Conservation (phyloP, 345 rosid genomes). For the Trapa incisa region DNA sequence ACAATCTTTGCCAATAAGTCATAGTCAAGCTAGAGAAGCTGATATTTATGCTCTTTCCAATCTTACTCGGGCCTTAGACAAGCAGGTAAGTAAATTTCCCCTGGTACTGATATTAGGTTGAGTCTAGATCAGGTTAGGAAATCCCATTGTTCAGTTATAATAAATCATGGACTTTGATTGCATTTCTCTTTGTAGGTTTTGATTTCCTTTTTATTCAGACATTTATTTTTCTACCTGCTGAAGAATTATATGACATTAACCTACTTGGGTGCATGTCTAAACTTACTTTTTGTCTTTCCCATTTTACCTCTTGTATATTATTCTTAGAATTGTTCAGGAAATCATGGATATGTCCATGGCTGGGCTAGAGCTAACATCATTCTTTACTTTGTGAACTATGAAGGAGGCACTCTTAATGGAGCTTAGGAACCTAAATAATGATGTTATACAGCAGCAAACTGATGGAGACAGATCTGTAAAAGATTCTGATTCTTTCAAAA, state of each 20-base stretch:
- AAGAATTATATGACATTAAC: background rate
- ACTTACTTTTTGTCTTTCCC: no score
- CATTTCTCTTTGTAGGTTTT: background rate
- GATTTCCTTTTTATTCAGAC: background rate
- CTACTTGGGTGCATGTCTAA: background rate
- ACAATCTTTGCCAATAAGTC: conserved; percentile 19
- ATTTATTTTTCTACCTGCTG: background rate
- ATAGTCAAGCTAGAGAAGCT: conserved; percentile 45
- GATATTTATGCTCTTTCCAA: conserved; percentile 41
- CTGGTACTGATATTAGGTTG: background rate
- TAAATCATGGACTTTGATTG: background rate
- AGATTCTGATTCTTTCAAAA: conserved; percentile 36
- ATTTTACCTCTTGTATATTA: background rate
- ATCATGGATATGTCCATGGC: background rate
- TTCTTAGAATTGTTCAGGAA: background rate
- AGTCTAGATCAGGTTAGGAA: background rate
- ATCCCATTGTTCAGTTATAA: background rate
- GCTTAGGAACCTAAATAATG: conserved; percentile 26
- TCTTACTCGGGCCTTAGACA: conserved; percentile 19
- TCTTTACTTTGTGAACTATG: conserved; percentile 9
- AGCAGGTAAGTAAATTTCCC: conserved; percentile 33
- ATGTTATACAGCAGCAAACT: conserved; percentile 24
- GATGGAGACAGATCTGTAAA: conserved; percentile 20
- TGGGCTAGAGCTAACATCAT: conserved; percentile 5
- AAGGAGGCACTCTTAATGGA: conserved; percentile 32